Percentiles rank a stretch among this genome's conserved stretches.
These are phyloP conservation scores for Gymnopilus dilepis DNA, from an alignment of 768 basidiomycete genomes.

Conservation along the genomic window DNA sequence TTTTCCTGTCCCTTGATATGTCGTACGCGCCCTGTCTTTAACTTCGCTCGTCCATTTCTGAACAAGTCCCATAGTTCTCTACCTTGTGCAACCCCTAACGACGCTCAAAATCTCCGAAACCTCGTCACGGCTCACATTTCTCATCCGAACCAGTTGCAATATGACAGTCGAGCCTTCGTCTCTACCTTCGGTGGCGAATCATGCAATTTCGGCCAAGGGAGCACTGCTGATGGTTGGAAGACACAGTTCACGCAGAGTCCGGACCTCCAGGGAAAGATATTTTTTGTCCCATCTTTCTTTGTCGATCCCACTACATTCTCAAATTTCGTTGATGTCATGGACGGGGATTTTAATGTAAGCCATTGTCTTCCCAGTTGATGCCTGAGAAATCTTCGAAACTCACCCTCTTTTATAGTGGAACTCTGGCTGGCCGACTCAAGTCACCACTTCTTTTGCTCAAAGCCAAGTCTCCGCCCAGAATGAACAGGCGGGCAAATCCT, in stretches of 20 bases:
- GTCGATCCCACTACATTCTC: slow-evolving; percentile 54
- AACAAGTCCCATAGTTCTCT: slow-evolving; percentile 45
- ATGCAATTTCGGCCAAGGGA: slow-evolving; percentile 68
- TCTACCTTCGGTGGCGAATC: slow-evolving; percentile 76
- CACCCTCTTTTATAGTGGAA: slow-evolving; percentile 75
- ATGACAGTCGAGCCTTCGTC: slow-evolving; percentile 53
- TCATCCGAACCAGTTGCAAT: slow-evolving; percentile 64
- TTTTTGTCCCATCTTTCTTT: slow-evolving; percentile 77
- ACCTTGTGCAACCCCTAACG: slow-evolving; percentile 52
- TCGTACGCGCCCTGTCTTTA: slow-evolving; percentile 45
- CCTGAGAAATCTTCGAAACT: slow-evolving; percentile 15
- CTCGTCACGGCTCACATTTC: slow-evolving; percentile 58
- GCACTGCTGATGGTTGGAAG: slow-evolving; percentile 59
- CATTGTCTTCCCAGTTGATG: background rate
- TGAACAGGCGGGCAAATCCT: slow-evolving; percentile 6
- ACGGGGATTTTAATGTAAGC: slow-evolving; percentile 66
- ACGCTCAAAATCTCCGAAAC: slow-evolving; percentile 55
- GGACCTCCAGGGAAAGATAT: slow-evolving; percentile 52
- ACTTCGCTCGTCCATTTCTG: background rate
- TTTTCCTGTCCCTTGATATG: slow-evolving; percentile 85
- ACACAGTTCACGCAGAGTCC: slow-evolving; percentile 54
- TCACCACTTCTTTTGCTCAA: slow-evolving; percentile 49
- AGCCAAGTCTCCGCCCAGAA: slow-evolving; percentile 30
- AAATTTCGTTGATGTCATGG: slow-evolving; percentile 51
- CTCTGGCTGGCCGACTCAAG: slow-evolving; percentile 74